Evolutionary conservation across 164 flowering plant genomes (phyloP).

Genomic region (Santalum album): DNA sequence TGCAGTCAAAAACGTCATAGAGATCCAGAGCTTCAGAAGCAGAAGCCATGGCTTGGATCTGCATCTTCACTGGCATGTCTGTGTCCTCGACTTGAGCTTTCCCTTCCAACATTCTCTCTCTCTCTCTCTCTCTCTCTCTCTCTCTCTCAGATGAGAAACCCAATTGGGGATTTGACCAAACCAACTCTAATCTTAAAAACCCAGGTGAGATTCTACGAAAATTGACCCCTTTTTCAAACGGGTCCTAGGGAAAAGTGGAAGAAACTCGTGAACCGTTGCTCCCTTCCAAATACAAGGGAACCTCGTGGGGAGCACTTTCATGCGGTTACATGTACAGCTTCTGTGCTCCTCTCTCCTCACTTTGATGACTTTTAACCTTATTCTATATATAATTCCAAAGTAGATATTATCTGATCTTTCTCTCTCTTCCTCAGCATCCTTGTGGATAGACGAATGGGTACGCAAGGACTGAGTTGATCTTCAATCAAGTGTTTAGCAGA

Average conservation of each 20-base stretch:
- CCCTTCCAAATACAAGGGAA: slow-evolving; percentile 7
- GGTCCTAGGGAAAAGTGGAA: background rate
- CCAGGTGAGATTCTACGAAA: slow-evolving; percentile 7
- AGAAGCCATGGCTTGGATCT: slow-evolving; percentile 68
- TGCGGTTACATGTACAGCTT: slow-evolving; percentile 21
- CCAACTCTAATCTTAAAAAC: slow-evolving; percentile 4
- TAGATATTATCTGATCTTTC: too few relatives aligned
- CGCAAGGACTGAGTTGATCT: too few relatives aligned
- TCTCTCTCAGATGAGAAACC: slow-evolving; percentile 2
- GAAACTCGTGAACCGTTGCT: too few relatives aligned
- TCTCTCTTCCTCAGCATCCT: too few relatives aligned
- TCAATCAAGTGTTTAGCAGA: too few relatives aligned
- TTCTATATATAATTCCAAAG: background rate
- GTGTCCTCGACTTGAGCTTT: slow-evolving; percentile 75
- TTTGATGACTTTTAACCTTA: slow-evolving; percentile 4
- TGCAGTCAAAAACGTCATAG: slow-evolving; percentile 72
- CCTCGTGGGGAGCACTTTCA: slow-evolving; percentile 9
- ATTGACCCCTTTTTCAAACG: background rate
- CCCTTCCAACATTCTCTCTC: slow-evolving; percentile 80
- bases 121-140: slow-evolving; percentile 4
- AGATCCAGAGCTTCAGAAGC: slow-evolving; percentile 86
- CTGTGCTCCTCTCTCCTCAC: slow-evolving; percentile 6
- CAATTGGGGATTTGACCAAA: background rate
- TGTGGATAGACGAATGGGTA: too few relatives aligned
- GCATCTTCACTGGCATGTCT: slow-evolving; percentile 94